Conservation (phyloP, 306 rosid species). For the Betula pendula region DNA sequence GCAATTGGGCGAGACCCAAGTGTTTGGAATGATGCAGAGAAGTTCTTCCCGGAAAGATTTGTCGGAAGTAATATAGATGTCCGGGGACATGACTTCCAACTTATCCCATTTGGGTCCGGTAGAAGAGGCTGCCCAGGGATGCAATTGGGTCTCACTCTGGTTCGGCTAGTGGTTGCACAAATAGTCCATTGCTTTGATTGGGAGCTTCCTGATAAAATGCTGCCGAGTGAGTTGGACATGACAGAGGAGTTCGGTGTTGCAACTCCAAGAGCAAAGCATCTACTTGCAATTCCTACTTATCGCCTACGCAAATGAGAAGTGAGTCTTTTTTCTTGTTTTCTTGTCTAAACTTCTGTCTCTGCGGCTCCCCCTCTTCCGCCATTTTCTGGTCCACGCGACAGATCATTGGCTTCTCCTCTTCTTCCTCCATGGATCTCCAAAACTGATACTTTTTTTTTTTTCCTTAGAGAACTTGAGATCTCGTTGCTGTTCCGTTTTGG, state of each 20-base stretch:
- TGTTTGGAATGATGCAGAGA: constrained; percentile 3
- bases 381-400: too few species aligned
- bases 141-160: constrained; percentile 25
- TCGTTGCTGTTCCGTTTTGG: too few species aligned
- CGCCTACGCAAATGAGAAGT: not conserved
- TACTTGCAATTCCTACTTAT: constrained; percentile 10
- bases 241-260: constrained; percentile 33
- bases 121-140: constrained; percentile 13
- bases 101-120: constrained; percentile 15
- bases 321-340: too few species aligned
- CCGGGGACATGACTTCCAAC: constrained; percentile 5
- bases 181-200: constrained; percentile 44
- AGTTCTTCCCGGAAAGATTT: constrained; percentile 10
- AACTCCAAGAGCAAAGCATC: constrained; percentile 26
- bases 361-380: too few species aligned
- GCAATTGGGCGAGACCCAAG: constrained; percentile 19
- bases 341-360: too few species aligned
- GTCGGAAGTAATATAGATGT: not conserved
- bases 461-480: too few species aligned
- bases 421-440: too few species aligned
- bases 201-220: constrained; percentile 34
- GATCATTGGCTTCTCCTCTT: too few species aligned
- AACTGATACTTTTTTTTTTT: too few species aligned
- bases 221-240: constrained; percentile 36
- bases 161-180: constrained; percentile 33